Evolutionary conservation across 768 basidiomycete genomes (phyloP), one percentile per base, ranked within the genome.

Genomic region (Macrolepiota dolichaula): DNA sequence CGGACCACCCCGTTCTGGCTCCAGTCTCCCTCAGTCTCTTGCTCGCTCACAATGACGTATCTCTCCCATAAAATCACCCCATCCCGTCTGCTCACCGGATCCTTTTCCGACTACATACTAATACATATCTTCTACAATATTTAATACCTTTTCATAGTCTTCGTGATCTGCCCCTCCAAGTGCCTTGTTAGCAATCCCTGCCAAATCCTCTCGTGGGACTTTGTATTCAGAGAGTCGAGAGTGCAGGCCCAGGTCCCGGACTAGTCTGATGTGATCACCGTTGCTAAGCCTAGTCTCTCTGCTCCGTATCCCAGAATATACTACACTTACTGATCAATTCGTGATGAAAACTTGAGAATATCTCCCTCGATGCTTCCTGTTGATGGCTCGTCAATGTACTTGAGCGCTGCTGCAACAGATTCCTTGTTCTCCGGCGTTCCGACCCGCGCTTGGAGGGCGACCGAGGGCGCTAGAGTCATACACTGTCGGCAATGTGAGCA

Each of bases 331-430:
- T 76, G 70, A 19, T 80, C 74, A 58, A 92, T 87, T 61, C 82
- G 72, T 17, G 68, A 69, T 2, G 86, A 80, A 29, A 91, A 73
- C 55, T 74, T 76, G 42, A 68, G 74, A 29, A 87, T 76, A 66
- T 91, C 90, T n/a, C 82, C 85, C 3, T 88, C 85, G 17, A 84
- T 55, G 0, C 85, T 81, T 27, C 87, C 88, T 0, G 85, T 87
- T n/a, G 83, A 79, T 2, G 86, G 79, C 61, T 85, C 74, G 25
- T 74, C 75, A 24, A 91, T 74, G 66, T 88, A 84, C 67, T 83
- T 85, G 29, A 91, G 70, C 1, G 82, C 73, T 35, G 75, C 73
- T 3, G 87, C 83, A 2, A 90, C 79, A 61, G 73, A 77, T 62
- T 83, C 78, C 69, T 89, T 90, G 68, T 90, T 81, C 57, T 85